phyloP scores from a whole-genome alignment of 2,329 filamentous ascomycete species.

The Cadophora gregata region DNA sequence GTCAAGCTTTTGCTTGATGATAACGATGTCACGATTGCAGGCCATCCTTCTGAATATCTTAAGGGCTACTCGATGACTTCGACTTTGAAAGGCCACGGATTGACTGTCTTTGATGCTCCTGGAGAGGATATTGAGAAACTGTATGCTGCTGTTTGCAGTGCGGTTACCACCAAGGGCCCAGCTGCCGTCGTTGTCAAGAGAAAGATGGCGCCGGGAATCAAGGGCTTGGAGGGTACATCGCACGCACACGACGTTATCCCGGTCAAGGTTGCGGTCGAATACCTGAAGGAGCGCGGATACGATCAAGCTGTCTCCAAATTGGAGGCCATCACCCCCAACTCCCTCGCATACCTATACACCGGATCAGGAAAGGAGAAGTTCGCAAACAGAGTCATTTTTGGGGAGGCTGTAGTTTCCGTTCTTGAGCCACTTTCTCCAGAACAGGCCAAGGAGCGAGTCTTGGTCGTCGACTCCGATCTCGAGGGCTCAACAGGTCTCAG shows the following conservation, averaged over 20 bases:
- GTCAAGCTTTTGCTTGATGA: conserved; percentile 49
- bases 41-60: conserved; percentile 48
- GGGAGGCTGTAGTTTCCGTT: conserved; percentile 47
- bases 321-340: conserved; percentile 33
- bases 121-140: conserved; percentile 48
- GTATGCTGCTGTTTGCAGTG: conserved; percentile 44
- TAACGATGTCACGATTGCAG: conserved; percentile 50
- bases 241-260: conserved; percentile 49
- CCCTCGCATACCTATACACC: conserved; percentile 39
- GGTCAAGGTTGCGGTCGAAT: conserved; percentile 46
- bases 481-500: conserved; percentile 49
- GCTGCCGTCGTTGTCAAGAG: conserved; percentile 41
- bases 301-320: conserved; percentile 32
- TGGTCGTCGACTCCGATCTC: conserved; percentile 50
- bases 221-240: conserved; percentile 45
- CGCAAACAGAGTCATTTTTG: conserved; percentile 48
- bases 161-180: conserved; percentile 45
- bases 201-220: conserved; percentile 48
- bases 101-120: conserved; percentile 46
- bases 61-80: conserved; percentile 45
- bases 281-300: conserved; percentile 48
- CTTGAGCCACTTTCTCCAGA: conserved; percentile 47
- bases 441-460: conserved; percentile 46
- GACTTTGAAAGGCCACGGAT: conserved; percentile 47
- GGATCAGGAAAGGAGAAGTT: conserved; percentile 47